Evolutionary conservation across 139 green algal species (phyloP), one percentile per base, ranked within the genome.

Genomic region (Closterium sp.): DNA sequence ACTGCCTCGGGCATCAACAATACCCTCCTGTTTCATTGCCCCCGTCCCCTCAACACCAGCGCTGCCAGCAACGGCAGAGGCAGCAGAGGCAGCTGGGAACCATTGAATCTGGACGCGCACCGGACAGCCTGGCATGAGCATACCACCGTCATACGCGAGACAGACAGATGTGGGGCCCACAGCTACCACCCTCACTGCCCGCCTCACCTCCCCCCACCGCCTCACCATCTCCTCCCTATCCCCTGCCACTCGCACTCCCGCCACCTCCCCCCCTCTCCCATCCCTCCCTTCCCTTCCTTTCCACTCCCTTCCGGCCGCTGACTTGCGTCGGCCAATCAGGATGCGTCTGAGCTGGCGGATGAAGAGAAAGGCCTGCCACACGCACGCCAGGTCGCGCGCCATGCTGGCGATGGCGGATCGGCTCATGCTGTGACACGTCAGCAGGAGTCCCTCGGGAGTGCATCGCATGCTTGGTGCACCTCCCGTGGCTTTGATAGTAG

Each of bases 141-240:
- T 86, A 21, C 45, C 42, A 13, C 87, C 42, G 22, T 90, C 38
- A 85, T 70, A 86, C 19, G 84, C 17, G 1, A 87, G 84, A 87
- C 27, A 32, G 9, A 87, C n/a, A 30, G 84, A 87, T 24, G 27
- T 32, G 45, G 89, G 70, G 7, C 89, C 89, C 38, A 92, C 89
- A 24, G 42, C 24, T 62, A 89, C 89, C 89, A 92, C 45, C 86
- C 34, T 45, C 5, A 92, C 45, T 2, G 89, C 42, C 21, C 34
- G 31, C 42, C 89, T 92, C 50, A 89, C 86, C n/a, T 38, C 86
- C 89, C 31, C 89, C 42, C 89, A 88, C 70, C 34, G 19, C 50
- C n/a, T 29, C 70, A 79, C 79, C 89, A 42, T 45, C 89, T 89
- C 89, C n/a, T 70, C 89, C 34, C 84, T 87, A 87, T 42, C 30